These are phyloP conservation scores for Metarhizium humberi DNA, from an alignment of 2,329 filamentous ascomycete species.

Conservation along the genomic window DNA sequence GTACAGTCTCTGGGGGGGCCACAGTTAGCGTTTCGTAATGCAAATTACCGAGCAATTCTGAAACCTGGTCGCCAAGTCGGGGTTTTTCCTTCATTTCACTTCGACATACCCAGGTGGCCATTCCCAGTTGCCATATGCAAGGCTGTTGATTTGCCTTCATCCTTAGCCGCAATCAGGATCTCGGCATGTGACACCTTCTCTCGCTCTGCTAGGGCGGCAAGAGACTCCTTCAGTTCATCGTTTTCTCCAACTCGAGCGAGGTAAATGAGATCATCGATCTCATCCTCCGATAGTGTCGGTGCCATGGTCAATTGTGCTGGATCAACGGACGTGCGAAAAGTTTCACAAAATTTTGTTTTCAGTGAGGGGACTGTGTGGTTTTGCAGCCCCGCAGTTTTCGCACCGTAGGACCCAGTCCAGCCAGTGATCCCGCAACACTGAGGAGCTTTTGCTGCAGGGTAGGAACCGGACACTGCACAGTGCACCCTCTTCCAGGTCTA, in stretches of 20 bases:
- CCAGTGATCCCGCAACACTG: background rate
- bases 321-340: slow-evolving; percentile 15
- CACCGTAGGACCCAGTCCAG: slow-evolving; percentile 18
- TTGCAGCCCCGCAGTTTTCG: slow-evolving; percentile 23
- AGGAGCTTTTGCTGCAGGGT: background rate
- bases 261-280: slow-evolving; percentile 89
- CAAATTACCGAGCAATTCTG: background rate
- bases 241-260: slow-evolving; percentile 71
- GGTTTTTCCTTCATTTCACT: background rate
- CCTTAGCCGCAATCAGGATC: slow-evolving; percentile 60
- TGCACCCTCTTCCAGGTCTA: too few relatives aligned
- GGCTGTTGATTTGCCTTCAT: slow-evolving; percentile 68
- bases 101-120: slow-evolving; percentile 63
- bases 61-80: background rate
- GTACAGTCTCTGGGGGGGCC: slow-evolving; percentile 31
- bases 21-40: background rate
- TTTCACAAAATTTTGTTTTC: slow-evolving; percentile 13
- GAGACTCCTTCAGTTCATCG: slow-evolving; percentile 50
- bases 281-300: slow-evolving; percentile 58
- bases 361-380: slow-evolving; percentile 30
- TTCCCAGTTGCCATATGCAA: slow-evolving; percentile 93
- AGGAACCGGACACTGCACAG: background rate
- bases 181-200: slow-evolving; percentile 51
- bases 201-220: slow-evolving; percentile 52
- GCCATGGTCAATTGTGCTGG: slow-evolving; percentile 25